A percentile compares a stretch with the other conserved stretches of the same genome.
phyloP scores from a whole-genome alignment of 1,284 basidiomycete species.

The Trichosporon coremiiforme region DNA sequence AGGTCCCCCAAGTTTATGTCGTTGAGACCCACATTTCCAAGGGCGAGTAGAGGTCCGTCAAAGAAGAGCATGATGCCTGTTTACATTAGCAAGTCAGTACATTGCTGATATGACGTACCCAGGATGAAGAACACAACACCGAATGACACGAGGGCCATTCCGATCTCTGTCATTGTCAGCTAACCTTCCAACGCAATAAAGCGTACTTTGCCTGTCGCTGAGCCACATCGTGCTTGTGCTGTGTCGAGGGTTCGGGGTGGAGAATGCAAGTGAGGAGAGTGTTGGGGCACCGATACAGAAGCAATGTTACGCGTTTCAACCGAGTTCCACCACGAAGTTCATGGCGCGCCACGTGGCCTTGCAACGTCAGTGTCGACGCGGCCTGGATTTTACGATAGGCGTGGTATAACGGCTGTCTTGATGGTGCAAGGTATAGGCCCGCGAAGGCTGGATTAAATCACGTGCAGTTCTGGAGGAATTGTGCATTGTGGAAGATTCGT shows the following conservation, averaged over 20 bases:
- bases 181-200: constrained; percentile 17
- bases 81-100: background rate
- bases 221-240: constrained; percentile 63
- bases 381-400: background rate
- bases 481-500: background rate
- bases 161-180: constrained; percentile 69
- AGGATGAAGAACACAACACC: constrained; percentile 94
- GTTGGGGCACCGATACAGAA: background rate
- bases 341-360: constrained; percentile 2
- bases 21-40: constrained; percentile 78
- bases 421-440: background rate
- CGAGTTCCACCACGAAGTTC: constrained; percentile 15
- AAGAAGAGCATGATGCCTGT: constrained; percentile 88
- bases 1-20: no score
- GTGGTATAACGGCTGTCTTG: background rate
- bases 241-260: background rate
- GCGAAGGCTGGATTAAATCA: background rate
- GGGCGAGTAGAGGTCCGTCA: constrained; percentile 92
- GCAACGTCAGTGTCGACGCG: background rate
- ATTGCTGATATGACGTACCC: constrained; percentile 53
- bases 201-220: constrained; percentile 68
- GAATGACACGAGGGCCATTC: constrained; percentile 96
- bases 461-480: background rate
- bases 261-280: background rate
- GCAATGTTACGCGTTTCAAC: background rate